Base-by-base conservation (phyloP, 129 eudicot species). In the Chrysanthemum lavandulifolium region DNA sequence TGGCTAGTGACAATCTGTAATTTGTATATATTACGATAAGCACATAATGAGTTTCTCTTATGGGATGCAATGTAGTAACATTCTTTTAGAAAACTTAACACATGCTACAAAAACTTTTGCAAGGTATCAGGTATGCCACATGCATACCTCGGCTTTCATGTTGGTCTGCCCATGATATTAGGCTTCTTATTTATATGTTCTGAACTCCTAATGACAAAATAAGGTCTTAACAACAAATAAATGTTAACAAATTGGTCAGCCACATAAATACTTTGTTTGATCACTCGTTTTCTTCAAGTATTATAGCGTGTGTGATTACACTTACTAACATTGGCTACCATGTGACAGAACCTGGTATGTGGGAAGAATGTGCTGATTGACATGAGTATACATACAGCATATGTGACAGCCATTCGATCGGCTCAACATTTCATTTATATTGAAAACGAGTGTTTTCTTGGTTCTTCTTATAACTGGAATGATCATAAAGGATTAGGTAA, bases 361-460 rank as follows among this genome's bases (percentile, higher is more conserved):
- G 96, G 96, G 76, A 89, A 86, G 84, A 89, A 89, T 36, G 83
- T 84, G 40, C 75, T 89, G 54, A 89, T 86, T 63, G 96, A 89
- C 85, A 89, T 86, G 90, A 89, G 93, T 60, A 89, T 89, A 89
- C 96, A 89, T 68, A 45, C 90, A 12, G 93, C 96, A 40, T 89
- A 89, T 66, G 87, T 89, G 73, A 85, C 82, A 69, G 93, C 90
- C 27, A 89, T 89, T 77, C 92, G 93, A 45, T 82, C 86, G 14
- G 92, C 92, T 61, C 90, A 89, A 68, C 68, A 31, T 63, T 63
- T 63, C 49, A n/a, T 33, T 14, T 63, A 63, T n/a, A 63, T 33
- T 63, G 68, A 63, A 33, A 63, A 63, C 14, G 68, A 63, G 40
- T 63, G 21, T 63, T 63, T 63, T 63, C 68, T 63, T 33, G 68